These are phyloP conservation scores for Gloeophyllum trabeum DNA, from an alignment of 768 basidiomycete species.

Conservation along the genomic window DNA sequence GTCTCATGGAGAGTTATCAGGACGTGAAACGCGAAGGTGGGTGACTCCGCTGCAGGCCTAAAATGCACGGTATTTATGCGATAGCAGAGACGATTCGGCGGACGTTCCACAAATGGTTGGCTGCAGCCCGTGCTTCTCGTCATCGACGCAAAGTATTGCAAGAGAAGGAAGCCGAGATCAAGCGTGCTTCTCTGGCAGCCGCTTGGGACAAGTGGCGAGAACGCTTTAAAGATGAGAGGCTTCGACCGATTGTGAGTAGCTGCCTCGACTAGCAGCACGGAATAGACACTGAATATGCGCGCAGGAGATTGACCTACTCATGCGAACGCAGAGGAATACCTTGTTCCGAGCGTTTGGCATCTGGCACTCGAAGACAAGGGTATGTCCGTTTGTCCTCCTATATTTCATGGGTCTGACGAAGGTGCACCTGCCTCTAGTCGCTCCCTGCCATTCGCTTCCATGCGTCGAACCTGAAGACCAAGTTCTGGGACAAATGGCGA, in stretches of 20 bases:
- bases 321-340: constrained; percentile 47
- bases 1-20: constrained; percentile 77
- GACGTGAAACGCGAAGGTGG: constrained; percentile 72
- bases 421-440: constrained; percentile 34
- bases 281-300: constrained; percentile 3
- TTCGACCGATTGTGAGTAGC: constrained; percentile 50
- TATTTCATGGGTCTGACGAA: background rate
- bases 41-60: constrained; percentile 6
- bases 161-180: constrained; percentile 52
- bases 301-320: constrained; percentile 51
- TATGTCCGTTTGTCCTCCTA: constrained; percentile 11
- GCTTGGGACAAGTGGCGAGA: constrained; percentile 81
- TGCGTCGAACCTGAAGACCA: constrained; percentile 45
- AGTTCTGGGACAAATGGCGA: constrained; percentile 57
- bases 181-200: constrained; percentile 32
- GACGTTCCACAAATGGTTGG: constrained; percentile 62
- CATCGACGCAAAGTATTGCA: constrained; percentile 49
- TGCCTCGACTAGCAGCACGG: background rate
- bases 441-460: constrained; percentile 74
- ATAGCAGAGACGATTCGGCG: constrained; percentile 51
- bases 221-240: constrained; percentile 48
- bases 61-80: background rate
- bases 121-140: constrained; percentile 45
- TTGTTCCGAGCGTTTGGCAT: constrained; percentile 58
- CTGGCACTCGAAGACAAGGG: constrained; percentile 71